Evolutionary conservation across 2,329 filamentous ascomycete genomes (phyloP), one percentile per base, ranked within the genome.

Genomic region (Aspergillus transmontanensis): DNA sequence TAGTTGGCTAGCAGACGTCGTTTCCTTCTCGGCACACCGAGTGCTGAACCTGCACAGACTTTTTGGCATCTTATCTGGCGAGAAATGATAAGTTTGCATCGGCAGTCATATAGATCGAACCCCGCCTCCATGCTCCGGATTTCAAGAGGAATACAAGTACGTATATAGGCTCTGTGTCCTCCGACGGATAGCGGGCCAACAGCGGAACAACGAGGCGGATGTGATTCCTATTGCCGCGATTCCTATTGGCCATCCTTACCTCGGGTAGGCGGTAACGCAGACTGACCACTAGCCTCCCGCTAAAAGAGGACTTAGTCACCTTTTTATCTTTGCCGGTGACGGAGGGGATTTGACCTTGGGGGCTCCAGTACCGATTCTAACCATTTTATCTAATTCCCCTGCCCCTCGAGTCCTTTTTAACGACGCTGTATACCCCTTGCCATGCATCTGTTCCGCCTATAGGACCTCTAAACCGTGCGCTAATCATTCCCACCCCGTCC

Each of bases 221-320:
- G 12, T 66, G 67, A 68, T 74, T 72, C 68, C 55, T 64, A 74
- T 76, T 67, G 66, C 60, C 67, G 39, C 56, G 5, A 0, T 58
- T 64, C 61, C 68, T 41, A 76, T 76, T 76, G 74, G 74, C 61
- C 57, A 36, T 46, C 46, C 28, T 65, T 59, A 66, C 68, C 65
- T 74, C 73, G 73, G 73, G 58, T 60, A 45, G 46, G 58, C 46
- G 23, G 45, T 39, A 51, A 46, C 16, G 30, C 28, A 19, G 45
- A 34, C 6, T 26, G 46, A 36, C 34, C 41, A 26, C 54, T 51
- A 54, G 43, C 34, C 62, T 61, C 19, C 59, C 64, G 51, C 58
- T 56, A 28, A 45, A 43, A 46, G 28, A 34, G 32, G 45, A 53
- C 43, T 65, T 65, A 67, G 59, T 62, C 62, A 65, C 55, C 53